phyloP scores from a whole-genome alignment of 805 yeast species.

The Maudiozyma pseudohumilis region DNA sequence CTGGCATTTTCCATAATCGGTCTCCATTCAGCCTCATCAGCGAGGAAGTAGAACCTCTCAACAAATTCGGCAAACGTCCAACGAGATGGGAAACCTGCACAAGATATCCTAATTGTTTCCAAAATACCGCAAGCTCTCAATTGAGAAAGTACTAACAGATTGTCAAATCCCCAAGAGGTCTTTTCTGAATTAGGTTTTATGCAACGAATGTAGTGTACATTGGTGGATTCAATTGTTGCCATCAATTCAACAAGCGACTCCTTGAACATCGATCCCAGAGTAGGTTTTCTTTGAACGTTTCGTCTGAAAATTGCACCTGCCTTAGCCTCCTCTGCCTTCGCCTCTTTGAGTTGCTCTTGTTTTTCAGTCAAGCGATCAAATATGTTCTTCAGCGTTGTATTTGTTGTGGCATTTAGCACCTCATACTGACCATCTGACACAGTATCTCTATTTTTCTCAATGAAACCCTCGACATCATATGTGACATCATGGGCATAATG shows the following conservation, averaged over 20 bases:
- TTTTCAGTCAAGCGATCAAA: conserved; percentile 50
- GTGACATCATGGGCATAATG: conserved; percentile 94
- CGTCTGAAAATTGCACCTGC: conserved; percentile 31
- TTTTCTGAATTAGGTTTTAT: conserved; percentile 93
- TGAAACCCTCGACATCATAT: conserved; percentile 88
- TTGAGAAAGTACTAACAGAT: conserved; percentile 93
- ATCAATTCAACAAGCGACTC: conserved; percentile 84
- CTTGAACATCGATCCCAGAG: conserved; percentile 91
- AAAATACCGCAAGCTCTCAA: conserved; percentile 97
- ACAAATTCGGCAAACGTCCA: conserved; percentile 94
- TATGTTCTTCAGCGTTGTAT: conserved; percentile 54
- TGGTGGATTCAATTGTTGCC: conserved; percentile 87
- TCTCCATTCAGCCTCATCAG: conserved; percentile 61
- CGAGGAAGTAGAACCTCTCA: conserved; percentile 73
- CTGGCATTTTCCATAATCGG: conserved; percentile 38
- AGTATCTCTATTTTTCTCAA: conserved; percentile 94
- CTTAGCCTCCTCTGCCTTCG: conserved; percentile 27
- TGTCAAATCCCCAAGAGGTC: conserved; percentile 91
- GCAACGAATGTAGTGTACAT: conserved; percentile 94
- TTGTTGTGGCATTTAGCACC: conserved; percentile 61
- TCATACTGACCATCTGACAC: conserved; percentile 93
- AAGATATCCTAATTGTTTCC: conserved; percentile 90
- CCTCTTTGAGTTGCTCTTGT: conserved; percentile 25
- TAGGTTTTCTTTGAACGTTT: conserved; percentile 66
- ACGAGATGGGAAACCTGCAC: conserved; percentile 96